These are phyloP conservation scores for Starmerella floricola DNA, from an alignment of 805 yeast genomes.

Conservation along the genomic window DNA sequence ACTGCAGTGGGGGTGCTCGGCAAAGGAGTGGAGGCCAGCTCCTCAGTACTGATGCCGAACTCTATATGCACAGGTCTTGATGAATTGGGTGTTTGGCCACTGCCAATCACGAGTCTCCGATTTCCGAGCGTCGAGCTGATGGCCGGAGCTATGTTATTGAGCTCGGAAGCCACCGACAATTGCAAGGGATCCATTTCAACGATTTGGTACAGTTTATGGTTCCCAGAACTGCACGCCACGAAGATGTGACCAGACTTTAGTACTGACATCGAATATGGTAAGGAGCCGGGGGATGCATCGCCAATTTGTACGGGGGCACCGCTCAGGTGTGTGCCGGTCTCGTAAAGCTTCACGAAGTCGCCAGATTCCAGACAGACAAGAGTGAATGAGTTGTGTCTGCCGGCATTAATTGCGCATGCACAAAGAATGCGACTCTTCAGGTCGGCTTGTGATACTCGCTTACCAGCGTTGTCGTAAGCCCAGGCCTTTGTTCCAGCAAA, in stretches of 20 bases:
- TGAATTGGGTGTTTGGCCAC: constrained; percentile 30
- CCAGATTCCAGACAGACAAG: too few species aligned
- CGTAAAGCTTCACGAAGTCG: too few species aligned
- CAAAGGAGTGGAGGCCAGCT: constrained; percentile 55
- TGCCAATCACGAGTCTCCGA: constrained; percentile 34
- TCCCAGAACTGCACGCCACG: constrained; percentile 50
- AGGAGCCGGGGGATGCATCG: too few species aligned
- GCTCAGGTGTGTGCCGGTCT: too few species aligned
- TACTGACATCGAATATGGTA: too few species aligned
- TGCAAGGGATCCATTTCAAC: constrained; percentile 41
- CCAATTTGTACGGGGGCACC: too few species aligned
- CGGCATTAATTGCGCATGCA: too few species aligned
- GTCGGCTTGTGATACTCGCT: too few species aligned
- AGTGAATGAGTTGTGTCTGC: too few species aligned
- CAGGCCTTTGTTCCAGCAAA: constrained; percentile 35
- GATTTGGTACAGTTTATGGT: constrained; percentile 64
- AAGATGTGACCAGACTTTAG: constrained; percentile 65
- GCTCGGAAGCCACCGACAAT: not conserved
- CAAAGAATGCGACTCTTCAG: too few species aligned
- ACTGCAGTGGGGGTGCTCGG: constrained; percentile 54
- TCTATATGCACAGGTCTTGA: constrained; percentile 35
- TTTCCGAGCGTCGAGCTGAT: constrained; percentile 1
- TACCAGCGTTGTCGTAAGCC: too few species aligned
- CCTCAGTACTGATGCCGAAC: constrained; percentile 49
- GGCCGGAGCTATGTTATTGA: constrained; percentile 6